Conservation (phyloP, 2,329 filamentous ascomycete genomes). For the Zalaria obscura region DNA sequence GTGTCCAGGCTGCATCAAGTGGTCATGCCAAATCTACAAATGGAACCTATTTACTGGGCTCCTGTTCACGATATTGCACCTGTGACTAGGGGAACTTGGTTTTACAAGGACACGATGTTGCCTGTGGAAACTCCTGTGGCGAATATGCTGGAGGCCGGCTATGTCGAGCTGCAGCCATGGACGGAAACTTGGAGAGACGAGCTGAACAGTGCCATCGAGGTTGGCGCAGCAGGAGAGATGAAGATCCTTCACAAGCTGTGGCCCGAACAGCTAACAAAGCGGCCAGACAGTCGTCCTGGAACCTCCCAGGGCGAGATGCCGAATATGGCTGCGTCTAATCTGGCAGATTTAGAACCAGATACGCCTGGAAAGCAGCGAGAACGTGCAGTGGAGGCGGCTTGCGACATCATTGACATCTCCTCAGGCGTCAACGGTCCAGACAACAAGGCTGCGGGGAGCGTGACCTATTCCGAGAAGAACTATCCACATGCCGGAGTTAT, state of each 20-base stretch:
- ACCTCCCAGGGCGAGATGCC: conserved; percentile 16
- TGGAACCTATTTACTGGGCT: conserved; percentile 98
- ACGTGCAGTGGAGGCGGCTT: conserved; percentile 28
- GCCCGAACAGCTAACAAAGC: conserved; percentile 51
- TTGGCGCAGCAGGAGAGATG: conserved; percentile 78
- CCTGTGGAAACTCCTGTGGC: conserved; percentile 75
- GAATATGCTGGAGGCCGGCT: conserved; percentile 87
- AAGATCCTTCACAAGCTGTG: conserved; percentile 78
- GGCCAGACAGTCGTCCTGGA: conserved; percentile 26
- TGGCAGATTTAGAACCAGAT: conserved; percentile 19
- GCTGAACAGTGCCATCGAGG: conserved; percentile 75
- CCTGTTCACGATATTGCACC: conserved; percentile 78
- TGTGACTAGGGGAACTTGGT: conserved; percentile 85
- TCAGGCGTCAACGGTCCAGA: conserved; percentile 29
- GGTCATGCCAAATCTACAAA: conserved; percentile 59
- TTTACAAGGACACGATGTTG: conserved; percentile 89
- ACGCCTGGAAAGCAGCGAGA: conserved; percentile 29
- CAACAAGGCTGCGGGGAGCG: conserved; percentile 32
- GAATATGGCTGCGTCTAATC: conserved; percentile 1
- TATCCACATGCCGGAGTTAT: conserved; percentile 73
- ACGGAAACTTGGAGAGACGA: conserved; percentile 89
- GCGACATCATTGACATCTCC: conserved; percentile 33
- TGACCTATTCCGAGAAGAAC: conserved; percentile 33
- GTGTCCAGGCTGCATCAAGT: conserved; percentile 84
- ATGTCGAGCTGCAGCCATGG: conserved; percentile 74